Evolutionary conservation across 2,329 filamentous ascomycete species (phyloP).

Genomic region (Trichoderma semiorbis): DNA sequence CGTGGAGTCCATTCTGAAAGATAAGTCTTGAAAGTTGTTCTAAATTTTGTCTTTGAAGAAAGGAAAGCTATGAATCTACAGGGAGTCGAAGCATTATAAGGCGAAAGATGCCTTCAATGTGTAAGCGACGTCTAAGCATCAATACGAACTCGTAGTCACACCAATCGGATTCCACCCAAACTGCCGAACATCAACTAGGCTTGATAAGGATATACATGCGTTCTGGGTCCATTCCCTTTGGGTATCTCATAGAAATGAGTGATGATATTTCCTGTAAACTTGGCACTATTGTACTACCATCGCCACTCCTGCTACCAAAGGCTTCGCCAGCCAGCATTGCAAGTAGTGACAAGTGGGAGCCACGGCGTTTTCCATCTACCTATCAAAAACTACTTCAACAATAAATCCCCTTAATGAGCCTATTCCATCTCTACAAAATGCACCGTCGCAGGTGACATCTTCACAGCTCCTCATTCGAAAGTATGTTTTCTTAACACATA

Average conservation of each 20-base stretch:
- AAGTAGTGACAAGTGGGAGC: no score
- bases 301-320: no score
- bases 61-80: not conserved
- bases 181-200: not conserved
- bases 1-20: not conserved
- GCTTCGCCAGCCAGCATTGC: no score
- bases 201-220: not conserved
- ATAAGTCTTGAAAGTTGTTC: not conserved
- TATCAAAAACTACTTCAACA: no score
- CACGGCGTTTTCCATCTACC: no score
- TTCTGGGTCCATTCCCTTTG: not conserved
- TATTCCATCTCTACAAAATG: no score
- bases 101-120: not conserved
- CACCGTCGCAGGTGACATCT: no score
- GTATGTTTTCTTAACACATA: not conserved
- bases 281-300: no score
- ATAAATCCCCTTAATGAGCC: no score
- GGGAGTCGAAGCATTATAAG: not conserved
- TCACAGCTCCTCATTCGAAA: not conserved
- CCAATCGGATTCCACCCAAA: not conserved
- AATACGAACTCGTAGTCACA: not conserved
- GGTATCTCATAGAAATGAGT: not conserved
- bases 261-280: no score
- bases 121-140: not conserved
- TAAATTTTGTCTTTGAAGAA: not conserved